These are phyloP conservation scores for Aspergillus campestris DNA, from an alignment of 495 filamentous ascomycete genomes.

Conservation along the genomic window DNA sequence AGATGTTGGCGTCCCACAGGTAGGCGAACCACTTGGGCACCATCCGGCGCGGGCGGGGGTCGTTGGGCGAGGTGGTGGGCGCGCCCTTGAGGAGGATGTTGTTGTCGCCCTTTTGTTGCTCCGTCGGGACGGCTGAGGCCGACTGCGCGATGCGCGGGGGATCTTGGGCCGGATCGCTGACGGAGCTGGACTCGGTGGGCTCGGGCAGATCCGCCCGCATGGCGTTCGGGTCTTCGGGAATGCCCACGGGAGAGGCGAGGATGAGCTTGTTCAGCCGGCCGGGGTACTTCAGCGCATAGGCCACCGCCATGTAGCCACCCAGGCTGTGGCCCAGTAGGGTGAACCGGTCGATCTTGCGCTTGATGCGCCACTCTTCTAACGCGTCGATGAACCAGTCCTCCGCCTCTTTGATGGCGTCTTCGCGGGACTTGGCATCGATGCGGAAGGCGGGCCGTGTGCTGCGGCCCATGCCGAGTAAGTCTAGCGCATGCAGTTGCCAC, in stretches of 20 bases:
- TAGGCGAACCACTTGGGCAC: slow-evolving; percentile 79
- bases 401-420: slow-evolving; percentile 79
- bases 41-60: slow-evolving; percentile 48
- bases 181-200: slow-evolving; percentile 56
- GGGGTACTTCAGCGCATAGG: slow-evolving; percentile 93
- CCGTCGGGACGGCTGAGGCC: slow-evolving; percentile 17
- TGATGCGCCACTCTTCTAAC: slow-evolving; percentile 87
- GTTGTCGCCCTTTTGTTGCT: slow-evolving; percentile 39
- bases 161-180: slow-evolving; percentile 67
- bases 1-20: slow-evolving; percentile 96
- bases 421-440: slow-evolving; percentile 70
- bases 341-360: slow-evolving; percentile 83
- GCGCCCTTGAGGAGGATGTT: slow-evolving; percentile 52
- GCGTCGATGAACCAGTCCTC: slow-evolving; percentile 96
- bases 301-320: slow-evolving; percentile 88
- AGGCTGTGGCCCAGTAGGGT: slow-evolving; percentile 89
- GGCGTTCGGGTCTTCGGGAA: slow-evolving; percentile 92
- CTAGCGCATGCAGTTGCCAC: slow-evolving; percentile 87
- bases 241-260: slow-evolving; percentile 84
- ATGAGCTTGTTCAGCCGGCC: slow-evolving; percentile 92
- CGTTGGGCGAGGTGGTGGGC: slow-evolving; percentile 25
- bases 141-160: slow-evolving; percentile 45
- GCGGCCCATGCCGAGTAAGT: slow-evolving; percentile 91
- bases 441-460: slow-evolving; percentile 76
- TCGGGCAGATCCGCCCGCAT: slow-evolving; percentile 74